Evolutionary conservation across 495 filamentous ascomycete genomes (phyloP).

Genomic region (Neurospora hispaniola): DNA sequence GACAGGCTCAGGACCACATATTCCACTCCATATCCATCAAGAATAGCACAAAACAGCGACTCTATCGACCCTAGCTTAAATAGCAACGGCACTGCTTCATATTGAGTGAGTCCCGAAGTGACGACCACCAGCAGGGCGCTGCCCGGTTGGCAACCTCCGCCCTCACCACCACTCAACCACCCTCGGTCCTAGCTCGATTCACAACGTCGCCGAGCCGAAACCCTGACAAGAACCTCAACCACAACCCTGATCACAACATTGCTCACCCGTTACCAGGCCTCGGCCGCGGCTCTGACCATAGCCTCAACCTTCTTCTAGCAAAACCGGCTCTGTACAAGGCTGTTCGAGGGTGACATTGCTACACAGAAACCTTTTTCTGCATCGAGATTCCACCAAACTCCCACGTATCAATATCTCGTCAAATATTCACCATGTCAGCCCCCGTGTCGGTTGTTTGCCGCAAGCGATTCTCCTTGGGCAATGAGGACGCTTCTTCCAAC

Average conservation of each 20-base stretch:
- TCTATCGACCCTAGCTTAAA: constrained; percentile 17
- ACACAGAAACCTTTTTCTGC: background rate
- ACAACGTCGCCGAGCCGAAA: constrained; percentile 16
- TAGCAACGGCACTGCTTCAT: constrained; percentile 16
- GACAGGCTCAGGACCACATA: background rate
- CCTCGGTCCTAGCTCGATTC: constrained; percentile 12
- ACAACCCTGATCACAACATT: constrained; percentile 69
- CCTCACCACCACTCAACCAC: constrained; percentile 26
- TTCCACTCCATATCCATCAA: background rate
- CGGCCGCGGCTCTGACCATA: no score
- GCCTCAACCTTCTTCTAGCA: no score
- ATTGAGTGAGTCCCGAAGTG: constrained; percentile 31
- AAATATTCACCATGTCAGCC: background rate
- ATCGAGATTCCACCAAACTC: background rate
- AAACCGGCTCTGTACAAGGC: background rate
- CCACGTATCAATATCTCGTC: background rate
- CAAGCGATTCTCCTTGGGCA: background rate
- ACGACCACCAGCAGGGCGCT: constrained; percentile 26
- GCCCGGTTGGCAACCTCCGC: constrained; percentile 43
- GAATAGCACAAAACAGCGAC: constrained; percentile 19
- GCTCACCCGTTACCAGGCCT: constrained; percentile 35
- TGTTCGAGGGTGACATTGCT: background rate
- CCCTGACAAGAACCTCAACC: constrained; percentile 40
- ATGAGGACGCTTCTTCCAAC: background rate
- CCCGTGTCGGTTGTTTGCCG: background rate